Evolutionary conservation across 2,329 filamentous ascomycete species (phyloP).

Genomic region (Rutstroemia sp.): DNA sequence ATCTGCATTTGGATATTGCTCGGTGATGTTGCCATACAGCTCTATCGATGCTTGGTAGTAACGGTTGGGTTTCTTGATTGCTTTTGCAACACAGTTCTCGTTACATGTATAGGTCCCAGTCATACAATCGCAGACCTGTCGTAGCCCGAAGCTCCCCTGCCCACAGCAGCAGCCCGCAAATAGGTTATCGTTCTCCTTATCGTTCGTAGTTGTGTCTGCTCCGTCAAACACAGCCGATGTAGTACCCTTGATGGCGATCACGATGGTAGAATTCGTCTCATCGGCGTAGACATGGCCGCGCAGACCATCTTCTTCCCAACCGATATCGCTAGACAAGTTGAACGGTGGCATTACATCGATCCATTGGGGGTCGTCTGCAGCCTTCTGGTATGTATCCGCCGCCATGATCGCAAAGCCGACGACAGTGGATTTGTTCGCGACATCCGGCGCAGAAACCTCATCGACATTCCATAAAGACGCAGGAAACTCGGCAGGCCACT

Average conservation of each 20-base stretch:
- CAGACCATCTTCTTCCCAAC: slow-evolving; percentile 81
- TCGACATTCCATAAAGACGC: slow-evolving; percentile 8
- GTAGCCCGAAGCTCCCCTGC: slow-evolving; percentile 81
- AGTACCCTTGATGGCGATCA: slow-evolving; percentile 88
- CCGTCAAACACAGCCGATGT: slow-evolving; percentile 85
- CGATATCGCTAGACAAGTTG: slow-evolving; percentile 81
- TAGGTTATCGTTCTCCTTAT: slow-evolving; percentile 93
- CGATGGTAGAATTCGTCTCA: slow-evolving; percentile 71
- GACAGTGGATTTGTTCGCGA: slow-evolving; percentile 77
- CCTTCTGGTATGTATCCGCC: slow-evolving; percentile 74
- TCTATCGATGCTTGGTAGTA: slow-evolving; percentile 86
- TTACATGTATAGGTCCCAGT: slow-evolving; percentile 81
- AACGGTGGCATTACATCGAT: slow-evolving; percentile 55
- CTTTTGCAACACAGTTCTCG: slow-evolving; percentile 71
- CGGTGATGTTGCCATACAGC: slow-evolving; percentile 84
- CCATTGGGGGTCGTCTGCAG: slow-evolving; percentile 67
- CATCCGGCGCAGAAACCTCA: slow-evolving; percentile 61
- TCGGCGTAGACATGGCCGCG: slow-evolving; percentile 88
- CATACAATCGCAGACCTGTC: slow-evolving; percentile 77
- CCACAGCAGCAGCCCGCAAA: slow-evolving; percentile 96
- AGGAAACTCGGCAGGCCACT: background rate
- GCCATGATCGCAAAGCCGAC: slow-evolving; percentile 79
- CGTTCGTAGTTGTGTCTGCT: slow-evolving; percentile 88
- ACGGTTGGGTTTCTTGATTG: slow-evolving; percentile 69
- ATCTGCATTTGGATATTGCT: slow-evolving; percentile 72